phyloP scores from a whole-genome alignment of 805 yeast genomes.

The Candida railenensis region DNA sequence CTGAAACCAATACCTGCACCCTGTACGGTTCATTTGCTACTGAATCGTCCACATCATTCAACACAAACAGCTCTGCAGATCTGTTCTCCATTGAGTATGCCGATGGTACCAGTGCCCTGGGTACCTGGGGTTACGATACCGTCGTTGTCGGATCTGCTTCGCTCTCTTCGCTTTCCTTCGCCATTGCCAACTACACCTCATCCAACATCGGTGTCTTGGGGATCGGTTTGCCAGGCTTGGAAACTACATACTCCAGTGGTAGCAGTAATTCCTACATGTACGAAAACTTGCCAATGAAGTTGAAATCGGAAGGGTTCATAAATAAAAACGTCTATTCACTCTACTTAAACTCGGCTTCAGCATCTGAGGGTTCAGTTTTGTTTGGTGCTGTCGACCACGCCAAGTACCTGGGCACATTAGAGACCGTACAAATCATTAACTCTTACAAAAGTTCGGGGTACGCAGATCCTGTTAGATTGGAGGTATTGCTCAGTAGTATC shows the following conservation, averaged over 20 bases:
- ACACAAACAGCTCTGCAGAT: constrained; percentile 38
- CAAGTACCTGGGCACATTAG: constrained; percentile 33
- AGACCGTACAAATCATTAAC: constrained; percentile 43
- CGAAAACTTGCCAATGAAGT: constrained; percentile 38
- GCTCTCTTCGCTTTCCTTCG: constrained; percentile 59
- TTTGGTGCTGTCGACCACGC: constrained; percentile 47
- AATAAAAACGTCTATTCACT: constrained; percentile 34
- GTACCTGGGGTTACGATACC: constrained; percentile 63
- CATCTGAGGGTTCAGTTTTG: constrained; percentile 31
- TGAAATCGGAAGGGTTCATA: constrained; percentile 32
- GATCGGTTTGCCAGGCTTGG: constrained; percentile 68
- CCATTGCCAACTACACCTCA: constrained; percentile 66
- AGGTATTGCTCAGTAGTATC: constrained; percentile 47
- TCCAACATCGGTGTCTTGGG: constrained; percentile 73
- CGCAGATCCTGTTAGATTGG: constrained; percentile 43
- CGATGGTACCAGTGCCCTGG: constrained; percentile 48
- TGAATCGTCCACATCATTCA: constrained; percentile 36
- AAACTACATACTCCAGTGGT: constrained; percentile 46
- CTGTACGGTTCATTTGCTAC: constrained; percentile 50
- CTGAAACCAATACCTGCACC: constrained; percentile 37
- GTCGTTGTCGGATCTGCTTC: constrained; percentile 50
- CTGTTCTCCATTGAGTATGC: constrained; percentile 46
- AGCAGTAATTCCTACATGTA: constrained; percentile 23
- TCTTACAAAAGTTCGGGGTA: constrained; percentile 30
- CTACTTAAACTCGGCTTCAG: constrained; percentile 26